Evolutionary conservation across 1,284 basidiomycete genomes (phyloP).

Genomic region (Trametes pubescens): DNA sequence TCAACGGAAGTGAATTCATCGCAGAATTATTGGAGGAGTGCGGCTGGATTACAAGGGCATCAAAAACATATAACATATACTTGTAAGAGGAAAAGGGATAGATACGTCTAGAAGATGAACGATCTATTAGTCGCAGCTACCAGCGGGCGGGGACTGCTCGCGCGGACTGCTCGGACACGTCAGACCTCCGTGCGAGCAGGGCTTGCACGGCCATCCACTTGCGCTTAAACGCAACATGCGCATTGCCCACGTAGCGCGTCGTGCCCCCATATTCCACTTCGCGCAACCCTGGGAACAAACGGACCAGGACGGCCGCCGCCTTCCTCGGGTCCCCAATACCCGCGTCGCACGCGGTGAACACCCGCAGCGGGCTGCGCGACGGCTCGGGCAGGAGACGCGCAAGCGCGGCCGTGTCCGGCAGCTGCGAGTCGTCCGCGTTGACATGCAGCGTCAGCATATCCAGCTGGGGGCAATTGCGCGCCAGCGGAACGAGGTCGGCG

Average conservation of each 20-base stretch:
- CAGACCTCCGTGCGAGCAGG: too few species aligned
- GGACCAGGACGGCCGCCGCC: background rate
- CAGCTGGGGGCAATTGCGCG: background rate
- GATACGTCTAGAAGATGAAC: background rate
- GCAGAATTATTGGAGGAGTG: too few species aligned
- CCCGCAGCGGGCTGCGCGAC: background rate
- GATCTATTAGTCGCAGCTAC: too few species aligned
- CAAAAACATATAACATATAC: too few species aligned
- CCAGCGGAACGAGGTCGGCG: conserved; percentile 4
- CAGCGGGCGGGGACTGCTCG: too few species aligned
- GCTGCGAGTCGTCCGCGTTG: background rate
- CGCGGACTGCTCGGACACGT: too few species aligned
- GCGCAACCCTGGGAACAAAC: background rate
- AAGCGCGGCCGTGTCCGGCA: background rate
- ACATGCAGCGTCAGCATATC: background rate
- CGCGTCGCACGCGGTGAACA: background rate
- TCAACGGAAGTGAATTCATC: too few species aligned
- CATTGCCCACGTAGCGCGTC: too few species aligned
- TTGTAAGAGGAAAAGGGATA: too few species aligned
- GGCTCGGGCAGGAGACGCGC: background rate
- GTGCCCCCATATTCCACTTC: background rate
- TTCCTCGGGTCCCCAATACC: background rate
- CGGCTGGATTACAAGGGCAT: too few species aligned
- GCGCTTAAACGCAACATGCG: too few species aligned
- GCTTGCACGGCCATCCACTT: too few species aligned